phyloP scores from a whole-genome alignment of 2,329 filamentous ascomycete species.

The Curvularia spicifera region DNA sequence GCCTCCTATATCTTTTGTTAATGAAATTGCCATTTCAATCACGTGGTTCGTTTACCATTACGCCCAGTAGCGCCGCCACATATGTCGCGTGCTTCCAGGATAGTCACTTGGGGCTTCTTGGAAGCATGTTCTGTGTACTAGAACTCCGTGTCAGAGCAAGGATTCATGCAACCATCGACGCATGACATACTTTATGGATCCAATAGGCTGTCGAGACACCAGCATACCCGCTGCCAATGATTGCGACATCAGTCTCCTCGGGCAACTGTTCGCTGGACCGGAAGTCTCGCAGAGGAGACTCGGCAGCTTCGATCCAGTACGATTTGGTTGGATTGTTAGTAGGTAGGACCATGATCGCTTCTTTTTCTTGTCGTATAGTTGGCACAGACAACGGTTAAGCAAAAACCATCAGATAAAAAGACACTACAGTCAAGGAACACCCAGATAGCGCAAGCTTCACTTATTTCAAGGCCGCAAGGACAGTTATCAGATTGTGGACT shows the following conservation, averaged over 20 bases:
- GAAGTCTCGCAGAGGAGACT: constrained; percentile 16
- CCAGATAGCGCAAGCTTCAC: not conserved
- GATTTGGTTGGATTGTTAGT: constrained; percentile 16
- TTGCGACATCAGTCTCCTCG: constrained; percentile 20
- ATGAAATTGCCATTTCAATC: not conserved
- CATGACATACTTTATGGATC: constrained; percentile 20
- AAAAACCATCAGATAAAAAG: not conserved
- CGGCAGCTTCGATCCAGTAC: constrained; percentile 23
- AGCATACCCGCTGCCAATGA: constrained; percentile 22
- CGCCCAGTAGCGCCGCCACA: constrained; percentile 20
- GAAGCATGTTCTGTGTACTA: constrained; percentile 17
- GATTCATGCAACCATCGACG: not conserved
- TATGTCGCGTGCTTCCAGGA: constrained; percentile 21
- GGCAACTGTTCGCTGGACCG: constrained; percentile 17
- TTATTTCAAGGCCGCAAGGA: not conserved
- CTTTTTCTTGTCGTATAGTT: not conserved
- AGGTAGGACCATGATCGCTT: constrained; percentile 14
- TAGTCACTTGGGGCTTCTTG: constrained; percentile 17
- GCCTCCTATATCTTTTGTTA: constrained; percentile 13
- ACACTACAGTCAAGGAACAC: not conserved
- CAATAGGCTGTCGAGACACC: constrained; percentile 21
- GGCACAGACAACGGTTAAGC: not conserved
- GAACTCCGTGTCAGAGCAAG: constrained; percentile 5
- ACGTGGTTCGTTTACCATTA: constrained; percentile 8
- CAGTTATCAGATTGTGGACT: not conserved